Percentiles rank a stretch among this genome's conserved stretches.
Conservation (phyloP, 257 asterid species). For the Cynanchum wilfordii region DNA sequence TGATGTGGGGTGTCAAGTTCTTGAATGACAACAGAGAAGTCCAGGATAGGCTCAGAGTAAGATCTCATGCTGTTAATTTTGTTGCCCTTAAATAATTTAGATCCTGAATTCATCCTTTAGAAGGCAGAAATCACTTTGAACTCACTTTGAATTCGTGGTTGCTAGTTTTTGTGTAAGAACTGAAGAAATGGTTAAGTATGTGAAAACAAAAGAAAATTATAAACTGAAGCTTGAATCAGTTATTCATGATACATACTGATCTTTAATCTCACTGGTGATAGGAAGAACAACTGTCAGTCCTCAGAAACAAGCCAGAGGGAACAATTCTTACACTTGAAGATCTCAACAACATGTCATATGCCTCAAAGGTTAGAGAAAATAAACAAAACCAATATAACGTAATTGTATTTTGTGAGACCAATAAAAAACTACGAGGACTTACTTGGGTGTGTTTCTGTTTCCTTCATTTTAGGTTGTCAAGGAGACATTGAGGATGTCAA, state of each 20-base stretch:
- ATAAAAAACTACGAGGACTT: background rate
- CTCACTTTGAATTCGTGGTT: background rate
- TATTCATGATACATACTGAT: background rate
- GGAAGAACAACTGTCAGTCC: slow-evolving; percentile 52
- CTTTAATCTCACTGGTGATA: slow-evolving; percentile 8
- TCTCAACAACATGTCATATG: slow-evolving; percentile 45
- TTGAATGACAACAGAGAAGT: slow-evolving; percentile 36
- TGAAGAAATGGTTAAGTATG: background rate
- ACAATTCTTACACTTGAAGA: slow-evolving; percentile 42
- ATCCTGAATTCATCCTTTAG: background rate
- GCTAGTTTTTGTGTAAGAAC: background rate
- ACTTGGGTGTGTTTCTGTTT: background rate
- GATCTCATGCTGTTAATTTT: background rate
- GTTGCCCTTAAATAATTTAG: background rate
- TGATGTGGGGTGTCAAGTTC: slow-evolving; percentile 67
- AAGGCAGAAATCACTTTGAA: background rate
- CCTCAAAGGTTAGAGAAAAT: slow-evolving; percentile 37
- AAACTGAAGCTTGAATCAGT: background rate
- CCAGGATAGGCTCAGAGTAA: slow-evolving; percentile 47
- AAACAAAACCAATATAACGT: background rate
- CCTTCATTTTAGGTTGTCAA: slow-evolving; percentile 42
- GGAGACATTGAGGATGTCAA: slow-evolving; percentile 66
- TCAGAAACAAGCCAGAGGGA: slow-evolving; percentile 32
- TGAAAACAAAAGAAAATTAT: background rate
- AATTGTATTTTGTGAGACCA: background rate